Evolutionary conservation across 176 grass and related monocot genomes (phyloP), one percentile per base, ranked within the genome.

Genomic region (Aegilops sharonensis): DNA sequence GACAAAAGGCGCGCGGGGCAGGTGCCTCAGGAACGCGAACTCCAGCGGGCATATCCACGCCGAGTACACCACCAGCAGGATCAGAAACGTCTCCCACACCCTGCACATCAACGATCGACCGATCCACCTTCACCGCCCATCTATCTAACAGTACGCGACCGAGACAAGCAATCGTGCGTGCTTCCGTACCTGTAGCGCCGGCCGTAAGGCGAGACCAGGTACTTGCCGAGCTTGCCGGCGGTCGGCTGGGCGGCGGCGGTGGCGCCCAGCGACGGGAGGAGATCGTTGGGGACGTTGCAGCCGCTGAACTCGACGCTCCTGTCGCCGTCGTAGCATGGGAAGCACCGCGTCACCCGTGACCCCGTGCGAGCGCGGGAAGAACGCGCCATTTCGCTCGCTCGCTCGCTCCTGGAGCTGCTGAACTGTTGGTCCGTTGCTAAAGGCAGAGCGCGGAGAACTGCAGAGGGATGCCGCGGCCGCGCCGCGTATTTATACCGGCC

Each of bases 21-120:
- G 84, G 86, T 95, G 87, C 81, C 86, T 84, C 64, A 92, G 71
- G 81, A 95, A 95, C 57, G 93, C 93, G 43, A 92, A 95, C 80
- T 95, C 93, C 68, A 95, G 88, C 0, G 93, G 93, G 77, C 90
- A 95, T 61, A 95, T 95, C 93, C 88, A 95, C 39, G 93, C 93
- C 29, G 93, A 95, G 86, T 95, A 95, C 85, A 90, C 75, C 72
- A 95, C 93, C 3, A 95, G 83, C 0, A 95, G 77, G 87, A 92
- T 87, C 88, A 95, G 84, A 27, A 95, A 92, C 48, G 24, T 86
- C 29, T 92, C 93, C 93, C 93, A 95, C 0, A 90, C 85, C 86
- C 93, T 95, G 93, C 40, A 85, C 47, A 30, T 60, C 2, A 32
- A 17, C 5, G 12, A 18, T 43, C 31, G 5, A 17, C 10, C 54